phyloP scores from a whole-genome alignment of 192 early-diverging fungal species.

The Podila epigama region DNA sequence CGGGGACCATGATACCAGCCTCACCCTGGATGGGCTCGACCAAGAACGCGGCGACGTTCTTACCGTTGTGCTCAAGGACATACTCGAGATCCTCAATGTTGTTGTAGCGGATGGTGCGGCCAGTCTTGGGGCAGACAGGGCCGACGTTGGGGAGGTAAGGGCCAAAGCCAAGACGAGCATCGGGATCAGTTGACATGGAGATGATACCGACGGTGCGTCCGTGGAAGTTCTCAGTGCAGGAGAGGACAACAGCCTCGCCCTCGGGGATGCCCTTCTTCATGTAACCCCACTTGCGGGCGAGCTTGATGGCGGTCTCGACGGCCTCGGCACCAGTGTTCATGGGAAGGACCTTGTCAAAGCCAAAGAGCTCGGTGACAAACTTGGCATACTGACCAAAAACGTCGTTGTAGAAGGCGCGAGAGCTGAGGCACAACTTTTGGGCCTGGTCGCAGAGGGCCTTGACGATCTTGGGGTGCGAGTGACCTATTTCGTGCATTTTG shows the following conservation, averaged over 20 bases:
- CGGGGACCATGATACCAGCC: constrained; percentile 96
- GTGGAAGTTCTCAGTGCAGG: constrained; percentile 93
- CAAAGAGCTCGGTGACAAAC: constrained; percentile 93
- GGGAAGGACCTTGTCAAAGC: constrained; percentile 97
- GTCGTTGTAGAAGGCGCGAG: constrained; percentile 98
- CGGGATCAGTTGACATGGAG: constrained; percentile 94
- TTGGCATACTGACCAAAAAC: constrained; percentile 89
- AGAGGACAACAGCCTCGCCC: constrained; percentile 83
- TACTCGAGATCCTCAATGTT: constrained; percentile 87
- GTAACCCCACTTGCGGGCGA: constrained; percentile 97
- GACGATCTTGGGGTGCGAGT: constrained; percentile 96
- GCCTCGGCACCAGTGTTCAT: constrained; percentile 99
- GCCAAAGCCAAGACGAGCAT: constrained; percentile 86
- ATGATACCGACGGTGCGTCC: constrained; percentile 94
- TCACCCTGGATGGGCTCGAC: constrained; percentile 99
- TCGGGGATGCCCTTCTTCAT: constrained; percentile 86
- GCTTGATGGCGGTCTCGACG: constrained; percentile 98
- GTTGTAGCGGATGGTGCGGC: constrained; percentile 81
- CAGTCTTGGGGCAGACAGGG: constrained; percentile 78
- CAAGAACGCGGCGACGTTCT: constrained; percentile 90
- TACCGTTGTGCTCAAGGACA: constrained; percentile 83
- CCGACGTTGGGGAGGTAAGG: constrained; percentile 92
- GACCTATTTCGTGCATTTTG: constrained; percentile 64
- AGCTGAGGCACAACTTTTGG: constrained; percentile 81
- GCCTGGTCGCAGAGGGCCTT: constrained; percentile 92